phyloP scores from a whole-genome alignment of 2,329 filamentous ascomycete genomes.

The Dactylella cylindrospora region DNA sequence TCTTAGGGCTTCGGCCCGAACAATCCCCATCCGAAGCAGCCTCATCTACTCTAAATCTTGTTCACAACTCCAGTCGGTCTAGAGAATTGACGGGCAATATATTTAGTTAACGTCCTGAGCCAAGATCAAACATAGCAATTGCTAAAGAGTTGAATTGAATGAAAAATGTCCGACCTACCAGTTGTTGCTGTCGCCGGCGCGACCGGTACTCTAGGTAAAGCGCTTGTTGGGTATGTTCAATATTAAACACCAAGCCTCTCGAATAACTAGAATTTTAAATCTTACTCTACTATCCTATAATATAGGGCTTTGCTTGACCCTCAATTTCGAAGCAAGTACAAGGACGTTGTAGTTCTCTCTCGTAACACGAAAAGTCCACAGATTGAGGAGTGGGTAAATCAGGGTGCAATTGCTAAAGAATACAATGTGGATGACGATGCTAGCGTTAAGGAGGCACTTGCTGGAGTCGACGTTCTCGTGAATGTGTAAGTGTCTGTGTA shows the following conservation, averaged over 20 bases:
- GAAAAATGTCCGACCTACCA: conserved; percentile 16
- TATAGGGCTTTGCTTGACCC: conserved; percentile 27
- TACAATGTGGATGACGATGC: conserved; percentile 22
- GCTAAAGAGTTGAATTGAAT: neutral
- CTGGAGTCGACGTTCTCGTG: conserved; percentile 51
- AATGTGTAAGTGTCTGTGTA: conserved; percentile 46
- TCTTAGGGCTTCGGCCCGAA: too few species aligned
- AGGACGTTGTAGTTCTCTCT: conserved; percentile 38
- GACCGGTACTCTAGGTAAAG: conserved; percentile 31
- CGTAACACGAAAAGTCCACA: conserved; percentile 7
- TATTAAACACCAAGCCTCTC: neutral
- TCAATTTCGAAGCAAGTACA: conserved; percentile 28
- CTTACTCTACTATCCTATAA: neutral
- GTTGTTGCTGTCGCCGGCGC: conserved; percentile 31
- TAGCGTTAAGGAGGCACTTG: conserved; percentile 47
- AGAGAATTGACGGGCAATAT: too few species aligned
- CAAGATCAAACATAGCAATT: too few species aligned
- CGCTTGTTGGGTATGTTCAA: conserved; percentile 24
- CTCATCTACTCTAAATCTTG: too few species aligned
- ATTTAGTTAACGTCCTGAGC: too few species aligned
- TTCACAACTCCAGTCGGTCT: too few species aligned
- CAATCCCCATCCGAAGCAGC: too few species aligned
- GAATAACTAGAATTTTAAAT: neutral
- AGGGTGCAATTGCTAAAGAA: conserved; percentile 16
- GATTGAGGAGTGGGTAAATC: conserved; percentile 12